These are phyloP conservation scores for Xylariaceae sp. DNA, from an alignment of 2,329 filamentous ascomycete species.

Conservation along the genomic window DNA sequence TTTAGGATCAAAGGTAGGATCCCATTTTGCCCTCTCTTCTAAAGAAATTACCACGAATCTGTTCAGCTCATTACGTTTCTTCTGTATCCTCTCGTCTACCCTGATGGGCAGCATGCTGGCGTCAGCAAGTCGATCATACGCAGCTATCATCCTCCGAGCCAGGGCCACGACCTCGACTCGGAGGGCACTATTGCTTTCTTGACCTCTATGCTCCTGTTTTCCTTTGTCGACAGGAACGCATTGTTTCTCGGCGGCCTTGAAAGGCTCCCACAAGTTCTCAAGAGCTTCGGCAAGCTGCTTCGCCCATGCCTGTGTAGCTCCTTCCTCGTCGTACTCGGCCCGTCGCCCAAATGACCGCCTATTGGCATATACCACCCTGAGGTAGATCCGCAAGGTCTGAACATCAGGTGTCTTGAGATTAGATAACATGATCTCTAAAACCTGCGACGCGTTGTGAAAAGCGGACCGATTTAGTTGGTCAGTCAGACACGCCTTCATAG, in stretches of 20 bases:
- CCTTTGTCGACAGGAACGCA: constrained; percentile 3
- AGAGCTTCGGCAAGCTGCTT: constrained; percentile 48
- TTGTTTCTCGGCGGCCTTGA: constrained; percentile 25
- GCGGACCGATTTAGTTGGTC: constrained; percentile 73
- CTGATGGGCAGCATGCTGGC: constrained; percentile 11
- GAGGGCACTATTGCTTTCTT: constrained; percentile 1
- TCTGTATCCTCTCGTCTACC: constrained; percentile 11
- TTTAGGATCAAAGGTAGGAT: not conserved
- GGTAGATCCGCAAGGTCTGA: constrained; percentile 48
- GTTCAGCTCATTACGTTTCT: constrained; percentile 18
- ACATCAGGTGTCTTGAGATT: constrained; percentile 44
- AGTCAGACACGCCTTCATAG: constrained; percentile 67
- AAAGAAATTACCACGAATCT: constrained; percentile 21
- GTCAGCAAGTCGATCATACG: constrained; percentile 21
- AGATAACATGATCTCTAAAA: constrained; percentile 61
- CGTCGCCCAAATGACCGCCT: constrained; percentile 34
- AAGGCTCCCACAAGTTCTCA: constrained; percentile 45
- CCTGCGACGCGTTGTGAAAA: constrained; percentile 58
- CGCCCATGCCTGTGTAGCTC: constrained; percentile 35
- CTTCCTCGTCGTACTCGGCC: constrained; percentile 28
- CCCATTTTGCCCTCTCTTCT: constrained; percentile 5
- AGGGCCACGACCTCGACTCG: constrained; percentile 21
- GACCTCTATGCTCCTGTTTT: not conserved
- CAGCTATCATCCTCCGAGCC: constrained; percentile 26
- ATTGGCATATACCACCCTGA: constrained; percentile 49